Evolutionary conservation across 352 stramenopile species (phyloP).

Genomic region (Pythium dissotocum): DNA sequence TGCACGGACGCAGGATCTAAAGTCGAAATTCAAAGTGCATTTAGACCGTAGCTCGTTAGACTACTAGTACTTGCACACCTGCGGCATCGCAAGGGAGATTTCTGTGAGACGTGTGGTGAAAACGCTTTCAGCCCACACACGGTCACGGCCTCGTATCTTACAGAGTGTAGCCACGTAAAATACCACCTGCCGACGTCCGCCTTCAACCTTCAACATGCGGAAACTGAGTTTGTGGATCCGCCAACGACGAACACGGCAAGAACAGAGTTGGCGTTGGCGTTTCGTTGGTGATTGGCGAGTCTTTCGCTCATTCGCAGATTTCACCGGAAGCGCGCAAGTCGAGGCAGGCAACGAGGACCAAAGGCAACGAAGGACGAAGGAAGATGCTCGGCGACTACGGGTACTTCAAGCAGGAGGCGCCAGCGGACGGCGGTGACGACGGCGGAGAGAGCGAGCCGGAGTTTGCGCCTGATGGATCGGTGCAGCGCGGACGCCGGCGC

Average conservation of each 20-base stretch:
- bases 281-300: neutral
- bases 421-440: neutral
- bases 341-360: neutral
- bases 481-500: conserved; percentile 28
- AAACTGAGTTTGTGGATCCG: neutral
- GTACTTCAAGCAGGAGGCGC: neutral
- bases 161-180: conserved; percentile 8
- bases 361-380: neutral
- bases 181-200: neutral
- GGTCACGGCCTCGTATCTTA: neutral
- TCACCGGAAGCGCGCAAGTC: neutral
- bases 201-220: conserved; percentile 10
- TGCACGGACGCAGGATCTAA: neutral
- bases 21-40: neutral
- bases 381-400: neutral
- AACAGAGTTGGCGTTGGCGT: too few relatives aligned
- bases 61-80: too few relatives aligned
- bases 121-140: neutral
- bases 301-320: neutral
- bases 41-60: neutral
- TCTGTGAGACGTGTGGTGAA: neutral
- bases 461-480: neutral
- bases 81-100: too few relatives aligned
- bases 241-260: neutral
- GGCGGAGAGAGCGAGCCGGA: neutral